Conservation (phyloP, 192 early-diverging fungal species). For the Coemansia sp. region DNA sequence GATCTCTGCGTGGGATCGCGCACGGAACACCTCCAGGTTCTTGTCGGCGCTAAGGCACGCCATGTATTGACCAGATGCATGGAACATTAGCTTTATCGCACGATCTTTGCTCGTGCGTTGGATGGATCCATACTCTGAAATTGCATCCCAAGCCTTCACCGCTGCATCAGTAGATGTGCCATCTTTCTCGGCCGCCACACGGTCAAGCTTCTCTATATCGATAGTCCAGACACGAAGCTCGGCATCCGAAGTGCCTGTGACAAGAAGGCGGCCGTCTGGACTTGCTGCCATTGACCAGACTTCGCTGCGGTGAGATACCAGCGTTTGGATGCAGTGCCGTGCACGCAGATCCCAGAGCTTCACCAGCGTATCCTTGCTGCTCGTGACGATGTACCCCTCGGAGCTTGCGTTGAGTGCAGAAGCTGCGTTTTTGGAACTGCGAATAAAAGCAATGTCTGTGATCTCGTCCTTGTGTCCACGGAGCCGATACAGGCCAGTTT, state of each 20-base stretch:
- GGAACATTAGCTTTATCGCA: conserved; percentile 74
- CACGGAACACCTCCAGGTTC: conserved; percentile 80
- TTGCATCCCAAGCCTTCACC: conserved; percentile 61
- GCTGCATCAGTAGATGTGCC: conserved; percentile 17
- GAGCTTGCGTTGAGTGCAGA: conserved; percentile 54
- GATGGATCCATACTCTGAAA: conserved; percentile 74
- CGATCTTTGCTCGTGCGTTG: conserved; percentile 79
- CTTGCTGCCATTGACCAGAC: conserved; percentile 85
- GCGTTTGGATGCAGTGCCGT: conserved; percentile 91
- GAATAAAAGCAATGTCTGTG: conserved; percentile 59
- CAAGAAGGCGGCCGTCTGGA: conserved; percentile 63
- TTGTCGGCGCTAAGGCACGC: conserved; percentile 80
- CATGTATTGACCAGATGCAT: conserved; percentile 75
- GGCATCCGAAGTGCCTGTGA: conserved; percentile 84
- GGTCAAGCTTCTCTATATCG: conserved; percentile 46
- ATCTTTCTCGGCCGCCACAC: conserved; percentile 19
- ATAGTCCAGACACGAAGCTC: conserved; percentile 89
- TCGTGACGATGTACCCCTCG: conserved; percentile 75
- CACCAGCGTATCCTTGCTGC: conserved; percentile 92
- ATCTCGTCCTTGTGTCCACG: conserved; percentile 96
- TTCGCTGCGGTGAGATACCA: conserved; percentile 90
- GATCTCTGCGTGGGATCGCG: conserved; percentile 76
- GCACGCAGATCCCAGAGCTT: conserved; percentile 97
- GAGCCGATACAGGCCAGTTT: conserved; percentile 83
- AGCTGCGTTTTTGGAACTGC: conserved; percentile 11